Evolutionary conservation across 306 rosid genomes (phyloP).

Genomic region (Astragalus glycyphyllos): DNA sequence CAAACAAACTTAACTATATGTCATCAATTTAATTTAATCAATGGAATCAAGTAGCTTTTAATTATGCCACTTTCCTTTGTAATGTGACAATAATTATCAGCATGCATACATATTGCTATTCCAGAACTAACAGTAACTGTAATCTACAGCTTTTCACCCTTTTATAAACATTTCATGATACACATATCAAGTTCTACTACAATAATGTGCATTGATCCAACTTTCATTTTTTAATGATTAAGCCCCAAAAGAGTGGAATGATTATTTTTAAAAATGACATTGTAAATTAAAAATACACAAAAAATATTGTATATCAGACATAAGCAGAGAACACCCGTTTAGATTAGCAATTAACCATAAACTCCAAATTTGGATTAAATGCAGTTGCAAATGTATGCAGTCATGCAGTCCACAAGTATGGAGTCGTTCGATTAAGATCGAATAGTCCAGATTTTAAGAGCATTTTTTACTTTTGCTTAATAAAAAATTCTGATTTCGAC

Average conservation of each 20-base stretch:
- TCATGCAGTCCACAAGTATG: too few relatives aligned
- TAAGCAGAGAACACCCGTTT: too few relatives aligned
- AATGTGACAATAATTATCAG: slow-evolving; percentile 34
- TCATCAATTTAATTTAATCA: slow-evolving; percentile 32
- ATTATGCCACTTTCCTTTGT: slow-evolving; percentile 9
- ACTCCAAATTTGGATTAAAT: too few relatives aligned
- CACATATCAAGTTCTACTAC: slow-evolving; percentile 37
- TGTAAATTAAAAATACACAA: neutral
- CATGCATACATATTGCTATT: slow-evolving; percentile 48
- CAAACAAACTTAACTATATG: neutral
- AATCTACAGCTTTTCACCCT: slow-evolving; percentile 54
- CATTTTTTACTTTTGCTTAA: too few relatives aligned
- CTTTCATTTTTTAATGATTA: slow-evolving; percentile 32
- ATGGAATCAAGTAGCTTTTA: slow-evolving; percentile 18
- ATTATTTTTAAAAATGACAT: slow-evolving; percentile 1
- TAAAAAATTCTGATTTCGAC: too few relatives aligned
- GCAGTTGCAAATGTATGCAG: too few relatives aligned
- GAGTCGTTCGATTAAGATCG: too few relatives aligned
- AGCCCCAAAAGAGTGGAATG: slow-evolving; percentile 31
- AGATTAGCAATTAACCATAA: too few relatives aligned
- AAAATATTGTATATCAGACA: neutral
- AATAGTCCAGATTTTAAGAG: too few relatives aligned
- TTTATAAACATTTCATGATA: slow-evolving; percentile 35
- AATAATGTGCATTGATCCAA: slow-evolving; percentile 20
- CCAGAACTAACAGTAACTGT: slow-evolving; percentile 39